Base-by-base conservation (phyloP, 106 monocot genomes). In the Chionographis japonica region DNA sequence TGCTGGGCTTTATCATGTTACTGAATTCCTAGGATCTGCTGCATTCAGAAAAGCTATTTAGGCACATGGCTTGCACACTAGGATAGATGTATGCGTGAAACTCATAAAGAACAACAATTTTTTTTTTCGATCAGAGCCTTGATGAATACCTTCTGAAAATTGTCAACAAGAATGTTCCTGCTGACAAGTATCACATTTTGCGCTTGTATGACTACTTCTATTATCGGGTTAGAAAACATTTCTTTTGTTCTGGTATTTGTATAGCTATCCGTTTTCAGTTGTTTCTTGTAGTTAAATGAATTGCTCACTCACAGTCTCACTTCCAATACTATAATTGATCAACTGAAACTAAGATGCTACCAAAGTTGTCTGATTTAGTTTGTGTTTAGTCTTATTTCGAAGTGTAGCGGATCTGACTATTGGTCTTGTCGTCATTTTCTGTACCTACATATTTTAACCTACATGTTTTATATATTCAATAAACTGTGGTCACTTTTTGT, bases 31-130 rank as follows among this genome's bases (percentile, higher is more conserved):
- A 54, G 98, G 98, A 37, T 92, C 98, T 67, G 98, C 98, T 52
- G 98, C 98, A 57, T 98, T 98, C 77, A 98, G 98, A 78, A 98
- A 98, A 77, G 98, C 98, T 54, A 93, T 98, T 66, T 92, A 98
- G 68, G 98, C 98, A 19, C 98, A 98, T 83, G 98, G 93, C 65
- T 73, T 98, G 69, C 98, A 93, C 55, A 93, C 98, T 13, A 92
- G 98, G 20, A 90, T 90, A 78, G 98, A 98, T 87, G 98, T 98
- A 4, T 98, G 98, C 50, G 77, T 98, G 68, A 98, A 98, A 78
- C 92, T 98, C 55, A 98, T 98, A 68, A 97, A 98, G 77, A 98
- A 98, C 68, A 98, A 98, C 75, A 98, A 98, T 72, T 92, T 93
- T 77, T 98, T 27, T 98, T 70, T 98, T 98, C 57, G 98, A 98